phyloP scores from a whole-genome alignment of 305 asterid species.

The Plantago coronopus region DNA sequence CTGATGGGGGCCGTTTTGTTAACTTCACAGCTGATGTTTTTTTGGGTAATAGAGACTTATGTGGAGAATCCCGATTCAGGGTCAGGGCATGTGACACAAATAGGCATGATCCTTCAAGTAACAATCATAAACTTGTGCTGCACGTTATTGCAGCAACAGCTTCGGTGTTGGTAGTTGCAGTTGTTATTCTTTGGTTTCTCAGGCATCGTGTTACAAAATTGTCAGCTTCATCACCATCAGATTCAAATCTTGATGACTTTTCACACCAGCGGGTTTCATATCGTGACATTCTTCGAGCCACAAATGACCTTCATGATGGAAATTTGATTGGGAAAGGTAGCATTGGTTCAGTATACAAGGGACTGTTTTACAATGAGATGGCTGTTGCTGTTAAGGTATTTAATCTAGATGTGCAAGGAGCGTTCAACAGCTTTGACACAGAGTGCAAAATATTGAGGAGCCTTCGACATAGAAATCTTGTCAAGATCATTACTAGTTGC shows the following conservation, averaged over 20 bases:
- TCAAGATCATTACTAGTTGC: background rate
- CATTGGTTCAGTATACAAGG: constrained; percentile 11
- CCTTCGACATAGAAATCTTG: background rate
- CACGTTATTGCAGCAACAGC: background rate
- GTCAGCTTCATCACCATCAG: background rate
- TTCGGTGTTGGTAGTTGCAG: background rate
- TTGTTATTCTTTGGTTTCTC: background rate
- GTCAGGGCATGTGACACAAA: constrained; percentile 12
- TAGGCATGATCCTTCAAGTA: background rate
- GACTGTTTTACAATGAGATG: background rate
- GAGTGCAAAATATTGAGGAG: constrained; percentile 14
- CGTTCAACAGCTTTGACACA: constrained; percentile 17
- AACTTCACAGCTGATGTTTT: constrained; percentile 17
- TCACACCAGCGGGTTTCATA: constrained; percentile 20
- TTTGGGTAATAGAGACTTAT: constrained; percentile 15
- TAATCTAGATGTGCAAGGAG: constrained; percentile 7
- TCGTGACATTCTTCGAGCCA: constrained; percentile 14
- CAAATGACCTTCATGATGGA: background rate
- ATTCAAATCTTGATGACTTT: background rate
- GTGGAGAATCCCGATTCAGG: constrained; percentile 19
- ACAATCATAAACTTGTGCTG: background rate
- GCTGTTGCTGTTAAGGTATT: background rate
- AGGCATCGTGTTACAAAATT: background rate
- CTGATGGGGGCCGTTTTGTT: constrained; percentile 14
- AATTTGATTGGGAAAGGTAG: constrained; percentile 16